Conservation (phyloP, 768 basidiomycete species). For the Hemileccinum impolitum region DNA sequence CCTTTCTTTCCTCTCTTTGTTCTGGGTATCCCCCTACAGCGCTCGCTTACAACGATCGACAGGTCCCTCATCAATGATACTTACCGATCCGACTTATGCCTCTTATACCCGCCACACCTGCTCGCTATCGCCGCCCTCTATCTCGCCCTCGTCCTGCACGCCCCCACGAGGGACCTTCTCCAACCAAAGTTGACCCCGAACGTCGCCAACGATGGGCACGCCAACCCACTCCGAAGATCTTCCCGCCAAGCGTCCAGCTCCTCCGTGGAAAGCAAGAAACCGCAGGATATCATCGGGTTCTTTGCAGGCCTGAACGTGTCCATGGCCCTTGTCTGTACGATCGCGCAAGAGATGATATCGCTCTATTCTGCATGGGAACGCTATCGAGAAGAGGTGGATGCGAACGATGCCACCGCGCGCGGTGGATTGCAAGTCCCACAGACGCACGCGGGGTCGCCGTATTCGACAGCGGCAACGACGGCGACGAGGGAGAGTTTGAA, state of each 20-base stretch:
- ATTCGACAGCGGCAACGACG: slow-evolving; percentile 10
- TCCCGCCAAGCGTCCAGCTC: slow-evolving; percentile 43
- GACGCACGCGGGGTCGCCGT: slow-evolving; percentile 15
- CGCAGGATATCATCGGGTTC: slow-evolving; percentile 74
- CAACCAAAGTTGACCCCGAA: slow-evolving; percentile 36
- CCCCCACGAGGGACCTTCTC: slow-evolving; percentile 48
- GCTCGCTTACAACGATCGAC: background rate
- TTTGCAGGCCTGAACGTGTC: slow-evolving; percentile 85
- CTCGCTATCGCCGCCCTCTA: slow-evolving; percentile 92
- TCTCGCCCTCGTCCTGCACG: slow-evolving; percentile 76
- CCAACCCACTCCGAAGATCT: slow-evolving; percentile 49
- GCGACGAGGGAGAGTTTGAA: slow-evolving; percentile 22
- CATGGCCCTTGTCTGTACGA: slow-evolving; percentile 73
- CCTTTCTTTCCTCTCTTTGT: too few relatives aligned
- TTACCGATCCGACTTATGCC: slow-evolving; percentile 87
- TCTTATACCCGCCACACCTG: slow-evolving; percentile 93
- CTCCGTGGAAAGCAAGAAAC: slow-evolving; percentile 31
- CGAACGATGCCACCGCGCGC: slow-evolving; percentile 24
- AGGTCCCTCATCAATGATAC: slow-evolving; percentile 98
- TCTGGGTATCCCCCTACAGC: too few relatives aligned
- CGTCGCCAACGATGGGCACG: slow-evolving; percentile 17
- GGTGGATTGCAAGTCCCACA: slow-evolving; percentile 17
- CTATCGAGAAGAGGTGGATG: slow-evolving; percentile 62
- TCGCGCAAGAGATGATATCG: too few relatives aligned
- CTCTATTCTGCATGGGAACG: slow-evolving; percentile 88